A percentile compares a stretch with the other conserved stretches of the same genome.
Evolutionary conservation across 1,139 yeast genomes (phyloP).

Genomic region (Yamadazyma songkhlaensis): DNA sequence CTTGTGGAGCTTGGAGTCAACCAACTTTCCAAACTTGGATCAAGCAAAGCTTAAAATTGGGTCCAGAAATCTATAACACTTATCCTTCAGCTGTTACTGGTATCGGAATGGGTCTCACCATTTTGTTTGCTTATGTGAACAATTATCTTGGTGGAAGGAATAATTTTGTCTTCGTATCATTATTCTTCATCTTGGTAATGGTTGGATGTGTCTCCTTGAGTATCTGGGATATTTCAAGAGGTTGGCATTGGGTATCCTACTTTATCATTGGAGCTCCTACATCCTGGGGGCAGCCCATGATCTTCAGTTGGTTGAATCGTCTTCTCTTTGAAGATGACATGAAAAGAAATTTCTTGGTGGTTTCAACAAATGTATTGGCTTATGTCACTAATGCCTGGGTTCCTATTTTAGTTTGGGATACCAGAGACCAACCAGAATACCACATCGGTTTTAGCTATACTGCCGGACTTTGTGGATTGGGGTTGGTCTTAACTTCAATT

Average conservation of each 20-base stretch:
- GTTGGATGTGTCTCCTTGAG: conserved; percentile 45
- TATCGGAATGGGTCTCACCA: conserved; percentile 39
- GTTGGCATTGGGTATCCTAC: conserved; percentile 49
- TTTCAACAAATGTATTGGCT: conserved; percentile 48
- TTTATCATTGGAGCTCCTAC: conserved; percentile 48
- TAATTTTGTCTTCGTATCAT: conserved; percentile 34
- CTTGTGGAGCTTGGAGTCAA: conserved; percentile 40
- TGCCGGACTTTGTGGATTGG: conserved; percentile 40
- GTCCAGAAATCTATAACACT: conserved; percentile 42
- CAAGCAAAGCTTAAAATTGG: conserved; percentile 37
- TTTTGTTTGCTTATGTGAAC: conserved; percentile 38
- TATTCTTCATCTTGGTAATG: conserved; percentile 33
- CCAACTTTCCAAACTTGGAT: conserved; percentile 57
- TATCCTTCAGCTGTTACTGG: conserved; percentile 50
- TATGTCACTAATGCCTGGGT: conserved; percentile 52
- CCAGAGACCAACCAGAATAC: conserved; percentile 49
- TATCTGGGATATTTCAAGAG: conserved; percentile 44
- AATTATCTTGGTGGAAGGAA: conserved; percentile 44
- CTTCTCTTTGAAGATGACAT: conserved; percentile 43
- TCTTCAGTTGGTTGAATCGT: conserved; percentile 57
- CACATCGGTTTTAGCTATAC: conserved; percentile 50
- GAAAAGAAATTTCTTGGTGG: conserved; percentile 51
- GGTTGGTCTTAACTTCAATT: conserved; percentile 33
- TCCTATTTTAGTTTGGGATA: conserved; percentile 47
- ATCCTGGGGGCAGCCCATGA: conserved; percentile 41